Evolutionary conservation across 306 rosid genomes (phyloP), one percentile per base, ranked within the genome.

Genomic region (Quillaja saponaria): DNA sequence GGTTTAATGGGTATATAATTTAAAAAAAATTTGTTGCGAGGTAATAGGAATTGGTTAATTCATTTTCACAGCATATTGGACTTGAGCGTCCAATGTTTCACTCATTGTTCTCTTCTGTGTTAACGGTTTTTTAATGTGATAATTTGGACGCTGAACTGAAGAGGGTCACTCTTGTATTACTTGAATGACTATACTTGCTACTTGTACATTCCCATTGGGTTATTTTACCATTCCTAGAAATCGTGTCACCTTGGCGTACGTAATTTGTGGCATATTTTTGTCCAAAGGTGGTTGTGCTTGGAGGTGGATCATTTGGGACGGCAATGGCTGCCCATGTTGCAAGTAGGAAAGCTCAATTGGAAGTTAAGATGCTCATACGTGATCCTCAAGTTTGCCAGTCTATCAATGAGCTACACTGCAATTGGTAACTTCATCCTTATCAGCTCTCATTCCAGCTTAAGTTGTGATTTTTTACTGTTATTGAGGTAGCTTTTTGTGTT

Each of bases 311-410:
- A 13, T 91, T 91, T 80, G 97, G 95, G 62, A 88, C 96, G 13
- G 97, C 97, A 38, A 88, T 91, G 96, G 96, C 96, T 67, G 90
- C 95, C 33, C 96, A 91, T 81, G 82, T 91, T 49, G 97, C 97
- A 16, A 65, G 76, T 64, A 82, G 86, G 57, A 91, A 88, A 80
- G 69, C 87, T 35, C 71, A 88, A 54, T 63, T 91, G 83, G 91
- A 91, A 77, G 97, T 91, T 25, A 58, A 59, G 53, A 86, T 91
- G 92, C 87, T 91, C 13, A 80, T 88, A 60, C 84, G 97, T 54
- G 97, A 91, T 63, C 81, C 90, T 76, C 81, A 79, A 82, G 81
- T 91, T 73, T 91, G 96, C 69, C 81, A 56, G 0, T 86, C 95
- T 18, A 86, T 91, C 74, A 91, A 91, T 25, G 62, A 82, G 53